Conservation (phyloP, 2,329 filamentous ascomycete genomes). For the Fusarium euwallaceae region DNA sequence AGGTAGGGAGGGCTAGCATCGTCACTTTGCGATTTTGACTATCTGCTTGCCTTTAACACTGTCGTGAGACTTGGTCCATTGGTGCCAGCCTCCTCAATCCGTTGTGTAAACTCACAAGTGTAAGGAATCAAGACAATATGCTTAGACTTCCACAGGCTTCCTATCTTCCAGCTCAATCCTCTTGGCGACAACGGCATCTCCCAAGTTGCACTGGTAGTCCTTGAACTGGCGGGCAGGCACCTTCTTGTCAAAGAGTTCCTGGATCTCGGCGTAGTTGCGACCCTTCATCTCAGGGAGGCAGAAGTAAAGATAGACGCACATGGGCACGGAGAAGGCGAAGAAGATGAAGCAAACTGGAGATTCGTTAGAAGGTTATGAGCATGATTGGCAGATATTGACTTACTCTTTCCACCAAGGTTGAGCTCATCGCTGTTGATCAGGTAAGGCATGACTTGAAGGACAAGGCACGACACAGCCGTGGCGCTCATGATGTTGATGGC, state of each 20-base stretch:
- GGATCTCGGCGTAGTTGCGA: slow-evolving; percentile 36
- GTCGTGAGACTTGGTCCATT: neutral
- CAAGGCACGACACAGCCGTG: slow-evolving; percentile 47
- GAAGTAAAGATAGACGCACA: slow-evolving; percentile 51
- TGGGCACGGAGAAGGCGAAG: slow-evolving; percentile 47
- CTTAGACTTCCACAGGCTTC: neutral
- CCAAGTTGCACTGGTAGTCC: slow-evolving; percentile 20
- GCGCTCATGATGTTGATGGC: slow-evolving; percentile 50
- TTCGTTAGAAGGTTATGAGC: neutral
- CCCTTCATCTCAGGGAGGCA: slow-evolving; percentile 53
- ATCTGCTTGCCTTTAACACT: neutral
- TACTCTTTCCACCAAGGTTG: slow-evolving; percentile 49
- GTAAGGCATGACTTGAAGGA: slow-evolving; percentile 49
- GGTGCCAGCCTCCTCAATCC: neutral
- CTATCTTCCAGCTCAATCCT: slow-evolving; percentile 25
- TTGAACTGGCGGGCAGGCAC: slow-evolving; percentile 29
- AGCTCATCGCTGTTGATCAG: slow-evolving; percentile 46
- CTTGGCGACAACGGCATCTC: slow-evolving; percentile 20
- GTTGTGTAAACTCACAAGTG: neutral
- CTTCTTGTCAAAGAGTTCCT: slow-evolving; percentile 31
- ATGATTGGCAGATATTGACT: neutral
- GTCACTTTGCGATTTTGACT: neutral
- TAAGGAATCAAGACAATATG: neutral
- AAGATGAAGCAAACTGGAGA: slow-evolving; percentile 48
- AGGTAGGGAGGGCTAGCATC: neutral